Conservation (phyloP, 306 rosid genomes). For the Alnus glutinosa region DNA sequence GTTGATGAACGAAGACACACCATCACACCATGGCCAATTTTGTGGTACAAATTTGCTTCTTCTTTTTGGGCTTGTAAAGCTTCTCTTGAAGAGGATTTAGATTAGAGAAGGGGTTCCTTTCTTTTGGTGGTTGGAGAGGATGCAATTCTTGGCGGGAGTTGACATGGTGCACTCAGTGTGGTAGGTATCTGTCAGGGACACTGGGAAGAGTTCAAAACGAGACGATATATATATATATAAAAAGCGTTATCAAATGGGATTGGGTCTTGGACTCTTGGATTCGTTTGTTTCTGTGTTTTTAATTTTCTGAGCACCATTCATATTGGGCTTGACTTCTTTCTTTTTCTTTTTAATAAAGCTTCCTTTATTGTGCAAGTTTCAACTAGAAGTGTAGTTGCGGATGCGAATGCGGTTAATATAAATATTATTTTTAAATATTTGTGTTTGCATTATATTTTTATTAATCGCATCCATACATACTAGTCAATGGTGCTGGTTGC, state of each 20-base stretch:
- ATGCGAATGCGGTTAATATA: too few relatives aligned
- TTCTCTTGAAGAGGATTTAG: background rate
- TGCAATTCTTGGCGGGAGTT: constrained; percentile 30
- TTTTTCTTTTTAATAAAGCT: too few relatives aligned
- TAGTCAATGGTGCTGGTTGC: too few relatives aligned
- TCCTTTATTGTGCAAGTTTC: too few relatives aligned
- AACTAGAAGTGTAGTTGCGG: too few relatives aligned
- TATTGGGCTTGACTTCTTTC: too few relatives aligned
- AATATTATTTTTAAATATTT: too few relatives aligned
- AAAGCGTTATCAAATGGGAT: constrained; percentile 19
- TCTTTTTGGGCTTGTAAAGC: too few relatives aligned
- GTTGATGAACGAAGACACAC: constrained; percentile 17
- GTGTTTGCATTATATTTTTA: too few relatives aligned
- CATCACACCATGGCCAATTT: constrained; percentile 3
- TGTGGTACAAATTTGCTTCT: background rate
- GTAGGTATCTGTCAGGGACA: constrained; percentile 32
- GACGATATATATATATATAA: background rate
- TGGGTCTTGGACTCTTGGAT: background rate
- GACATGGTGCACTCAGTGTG: constrained; percentile 30
- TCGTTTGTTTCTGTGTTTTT: too few relatives aligned
- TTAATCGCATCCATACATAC: too few relatives aligned
- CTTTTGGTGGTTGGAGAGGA: constrained; percentile 38
- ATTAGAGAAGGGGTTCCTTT: constrained; percentile 3
- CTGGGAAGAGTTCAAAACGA: background rate
- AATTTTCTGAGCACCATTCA: too few relatives aligned